A percentile compares a stretch with the other conserved stretches of the same genome.
Conservation (phyloP, 768 basidiomycete genomes). For the Phlegmacium glaucopus region DNA sequence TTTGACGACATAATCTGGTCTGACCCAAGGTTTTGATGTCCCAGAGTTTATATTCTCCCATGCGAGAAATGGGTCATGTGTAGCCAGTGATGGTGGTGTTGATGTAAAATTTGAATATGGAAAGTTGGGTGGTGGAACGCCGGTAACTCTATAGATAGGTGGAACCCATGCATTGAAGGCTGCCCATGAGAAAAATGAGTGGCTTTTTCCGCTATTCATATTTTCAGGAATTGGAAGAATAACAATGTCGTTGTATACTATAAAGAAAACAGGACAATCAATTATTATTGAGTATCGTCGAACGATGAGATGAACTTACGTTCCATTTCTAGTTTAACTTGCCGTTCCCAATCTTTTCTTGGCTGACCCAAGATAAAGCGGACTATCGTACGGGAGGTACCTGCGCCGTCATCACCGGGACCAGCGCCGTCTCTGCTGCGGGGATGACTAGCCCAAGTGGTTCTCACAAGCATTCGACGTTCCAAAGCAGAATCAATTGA, state of each 20-base stretch:
- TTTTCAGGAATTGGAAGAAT: slow-evolving; percentile 85
- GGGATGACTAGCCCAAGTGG: slow-evolving; percentile 85
- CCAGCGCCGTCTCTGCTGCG: slow-evolving; percentile 75
- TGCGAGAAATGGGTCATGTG: slow-evolving; percentile 66
- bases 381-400: slow-evolving; percentile 81
- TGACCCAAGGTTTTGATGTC: slow-evolving; percentile 61
- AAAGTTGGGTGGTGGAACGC: slow-evolving; percentile 44
- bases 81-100: slow-evolving; percentile 58
- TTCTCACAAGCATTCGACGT: slow-evolving; percentile 81
- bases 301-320: slow-evolving; percentile 47
- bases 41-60: slow-evolving; percentile 45
- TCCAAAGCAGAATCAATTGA: slow-evolving; percentile 83
- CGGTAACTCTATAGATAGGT: slow-evolving; percentile 55
- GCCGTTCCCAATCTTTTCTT: slow-evolving; percentile 70
- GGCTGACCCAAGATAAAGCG: slow-evolving; percentile 90
- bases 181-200: slow-evolving; percentile 93
- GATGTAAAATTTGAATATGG: slow-evolving; percentile 64
- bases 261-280: slow-evolving; percentile 4
- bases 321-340: slow-evolving; percentile 86
- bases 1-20: slow-evolving; percentile 91
- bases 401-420: slow-evolving; percentile 61
- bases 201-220: slow-evolving; percentile 94
- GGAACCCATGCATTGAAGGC: slow-evolving; percentile 89
- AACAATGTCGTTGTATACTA: slow-evolving; percentile 84
- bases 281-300: slow-evolving; percentile 6